These are phyloP conservation scores for Colletotrichum liriopes DNA, from an alignment of 2,329 filamentous ascomycete genomes.

Conservation along the genomic window DNA sequence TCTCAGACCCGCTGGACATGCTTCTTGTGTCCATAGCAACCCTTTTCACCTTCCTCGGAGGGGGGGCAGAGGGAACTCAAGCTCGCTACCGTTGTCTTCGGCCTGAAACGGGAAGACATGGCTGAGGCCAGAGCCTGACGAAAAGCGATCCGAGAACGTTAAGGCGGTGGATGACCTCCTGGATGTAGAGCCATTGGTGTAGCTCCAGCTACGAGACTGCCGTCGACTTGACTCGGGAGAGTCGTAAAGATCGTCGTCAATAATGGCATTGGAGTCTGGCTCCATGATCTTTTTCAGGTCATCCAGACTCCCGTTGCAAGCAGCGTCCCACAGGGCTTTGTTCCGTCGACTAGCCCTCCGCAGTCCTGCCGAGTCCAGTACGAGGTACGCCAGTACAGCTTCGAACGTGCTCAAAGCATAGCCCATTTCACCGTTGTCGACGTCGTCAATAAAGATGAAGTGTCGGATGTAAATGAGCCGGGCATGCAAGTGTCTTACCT, in stretches of 20 bases:
- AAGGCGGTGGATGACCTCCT: slow-evolving; percentile 60
- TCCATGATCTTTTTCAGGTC: slow-evolving; percentile 87
- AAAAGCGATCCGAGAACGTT: slow-evolving; percentile 66
- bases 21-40: slow-evolving; percentile 94
- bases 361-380: slow-evolving; percentile 84
- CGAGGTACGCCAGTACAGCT: slow-evolving; percentile 90
- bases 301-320: slow-evolving; percentile 81
- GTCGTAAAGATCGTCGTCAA: slow-evolving; percentile 62
- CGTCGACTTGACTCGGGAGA: slow-evolving; percentile 59
- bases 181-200: slow-evolving; percentile 61
- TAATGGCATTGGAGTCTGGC: slow-evolving; percentile 69
- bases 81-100: slow-evolving; percentile 46
- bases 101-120: slow-evolving; percentile 94
- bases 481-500: slow-evolving; percentile 89
- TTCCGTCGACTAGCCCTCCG: slow-evolving; percentile 90
- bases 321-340: slow-evolving; percentile 88
- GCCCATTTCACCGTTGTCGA: slow-evolving; percentile 95
- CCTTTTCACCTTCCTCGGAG: slow-evolving; percentile 75
- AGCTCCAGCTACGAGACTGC: slow-evolving; percentile 64
- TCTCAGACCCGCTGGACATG: slow-evolving; percentile 87
- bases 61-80: slow-evolving; percentile 51
- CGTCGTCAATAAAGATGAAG: slow-evolving; percentile 98
- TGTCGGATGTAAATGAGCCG: slow-evolving; percentile 95
- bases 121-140: slow-evolving; percentile 73
- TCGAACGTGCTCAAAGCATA: slow-evolving; percentile 97